Evolutionary conservation across 148 eudicot species (phyloP), one percentile per base, ranked within the genome.

Genomic region (Chenopodium suecicum): DNA sequence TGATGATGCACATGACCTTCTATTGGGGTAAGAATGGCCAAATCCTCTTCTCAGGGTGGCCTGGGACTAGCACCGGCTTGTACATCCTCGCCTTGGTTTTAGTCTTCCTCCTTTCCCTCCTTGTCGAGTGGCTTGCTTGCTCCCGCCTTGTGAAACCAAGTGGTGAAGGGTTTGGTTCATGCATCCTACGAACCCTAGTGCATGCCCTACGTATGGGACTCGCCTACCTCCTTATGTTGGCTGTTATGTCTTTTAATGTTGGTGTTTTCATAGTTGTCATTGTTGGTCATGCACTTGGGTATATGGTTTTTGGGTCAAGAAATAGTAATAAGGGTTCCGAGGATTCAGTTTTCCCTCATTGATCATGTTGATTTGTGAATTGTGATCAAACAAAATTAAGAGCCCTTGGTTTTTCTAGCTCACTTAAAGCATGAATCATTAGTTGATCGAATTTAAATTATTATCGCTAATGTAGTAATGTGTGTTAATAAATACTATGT

Each of bases 1-100:
- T 85, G 89, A 90, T 92, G 96, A 94, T 90, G 94, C 98, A 94
- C 88, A 94, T 91, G 98, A 87, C 92, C 0, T 94, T 94, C 81
- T 94, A 90, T 85, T 94, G 97, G 98, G 97, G 97, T 7, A 87
- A 85, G 17, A 73, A 90, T 80, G 79, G 93, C 17, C 78, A 83
- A 66, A 87, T 91, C n/a, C 88, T 94, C 22, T 94, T 94, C 86
- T 50, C 85, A 14, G 90, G 91, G 0, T 94, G 93, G 92, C 97
- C 96, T 19, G 98, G 98, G 6, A 60, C 83, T 7, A 20, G 66
- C 62, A 66, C 86, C 9, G 88, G 88, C n/a, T 88, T 86, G 92
- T 94, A 94, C 81, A 74, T 75, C 0, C 23, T 86, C 4, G 84
- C 94, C 7, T 82, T 92, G 7, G n/a, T 81, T 0, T n/a, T 88